Conservation (phyloP, 1,139 yeast species). For the Kurtzmaniella natalensis region DNA sequence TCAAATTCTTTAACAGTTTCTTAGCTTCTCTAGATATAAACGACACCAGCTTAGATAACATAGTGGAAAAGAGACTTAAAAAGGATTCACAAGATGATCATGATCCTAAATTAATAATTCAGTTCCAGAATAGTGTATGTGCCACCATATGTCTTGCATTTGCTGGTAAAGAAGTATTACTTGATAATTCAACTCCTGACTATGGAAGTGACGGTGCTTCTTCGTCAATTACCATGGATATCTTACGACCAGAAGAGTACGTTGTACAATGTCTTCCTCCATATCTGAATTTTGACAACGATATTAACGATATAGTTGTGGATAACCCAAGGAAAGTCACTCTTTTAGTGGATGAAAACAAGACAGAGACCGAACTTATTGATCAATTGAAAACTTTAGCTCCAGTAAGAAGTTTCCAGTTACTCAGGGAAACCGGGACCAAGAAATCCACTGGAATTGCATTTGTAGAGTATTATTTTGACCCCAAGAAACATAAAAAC, state of each 20-base stretch:
- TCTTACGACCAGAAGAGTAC: constrained; percentile 62
- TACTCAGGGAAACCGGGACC: constrained; percentile 34
- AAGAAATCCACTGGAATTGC: constrained; percentile 36
- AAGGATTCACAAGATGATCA: constrained; percentile 33
- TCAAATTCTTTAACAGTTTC: constrained; percentile 39
- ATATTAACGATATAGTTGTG: constrained; percentile 21
- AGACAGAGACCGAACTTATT: constrained; percentile 24
- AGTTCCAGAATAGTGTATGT: constrained; percentile 47
- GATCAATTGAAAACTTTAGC: constrained; percentile 21
- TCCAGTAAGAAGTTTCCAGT: constrained; percentile 24
- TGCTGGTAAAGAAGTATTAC: constrained; percentile 31
- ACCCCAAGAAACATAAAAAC: constrained; percentile 10
- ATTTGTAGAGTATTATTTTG: constrained; percentile 32
- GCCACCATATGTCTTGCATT: constrained; percentile 59
- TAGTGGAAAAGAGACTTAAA: constrained; percentile 30
- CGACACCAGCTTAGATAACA: constrained; percentile 25
- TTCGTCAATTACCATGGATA: constrained; percentile 15
- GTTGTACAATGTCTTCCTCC: constrained; percentile 35
- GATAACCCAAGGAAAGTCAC: constrained; percentile 38
- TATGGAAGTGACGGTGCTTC: constrained; percentile 10
- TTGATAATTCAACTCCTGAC: constrained; percentile 22
- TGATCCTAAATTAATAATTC: constrained; percentile 38
- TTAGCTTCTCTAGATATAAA: constrained; percentile 33
- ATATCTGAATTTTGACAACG: constrained; percentile 12
- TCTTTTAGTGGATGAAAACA: constrained; percentile 20